Evolutionary conservation across 1,284 basidiomycete genomes (phyloP).

Genomic region (Boletus semigastroideus): DNA sequence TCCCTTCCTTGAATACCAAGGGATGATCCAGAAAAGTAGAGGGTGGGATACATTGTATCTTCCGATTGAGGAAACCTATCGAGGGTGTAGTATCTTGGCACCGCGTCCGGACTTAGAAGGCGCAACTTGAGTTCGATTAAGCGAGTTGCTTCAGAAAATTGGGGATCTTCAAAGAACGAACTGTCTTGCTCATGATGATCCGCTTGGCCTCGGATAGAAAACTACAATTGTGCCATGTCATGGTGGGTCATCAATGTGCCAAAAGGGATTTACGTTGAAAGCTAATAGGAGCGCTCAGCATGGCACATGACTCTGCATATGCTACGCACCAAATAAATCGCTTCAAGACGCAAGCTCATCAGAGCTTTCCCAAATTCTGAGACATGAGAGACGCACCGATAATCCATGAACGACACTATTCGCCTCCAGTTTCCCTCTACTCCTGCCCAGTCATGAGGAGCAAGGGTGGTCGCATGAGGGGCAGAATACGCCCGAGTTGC

Average conservation of each 20-base stretch:
- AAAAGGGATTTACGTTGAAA: conserved; percentile 53
- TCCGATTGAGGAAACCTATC: conserved; percentile 24
- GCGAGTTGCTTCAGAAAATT: conserved; percentile 62
- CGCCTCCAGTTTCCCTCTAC: conserved; percentile 68
- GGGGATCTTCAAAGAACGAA: conserved; percentile 53
- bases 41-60: conserved; percentile 41
- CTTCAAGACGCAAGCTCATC: conserved; percentile 28
- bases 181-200: conserved; percentile 35
- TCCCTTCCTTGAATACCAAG: conserved; percentile 45
- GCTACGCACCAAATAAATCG: conserved; percentile 54
- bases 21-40: conserved; percentile 56
- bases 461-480: conserved; percentile 36
- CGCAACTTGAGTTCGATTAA: conserved; percentile 58
- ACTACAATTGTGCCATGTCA: conserved; percentile 33
- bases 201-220: conserved; percentile 36
- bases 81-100: conserved; percentile 30
- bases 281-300: conserved; percentile 36
- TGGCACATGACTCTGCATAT: not conserved
- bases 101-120: conserved; percentile 37
- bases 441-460: conserved; percentile 62
- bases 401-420: conserved; percentile 74
- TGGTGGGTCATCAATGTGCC: not conserved
- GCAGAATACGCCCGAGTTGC: conserved; percentile 53
- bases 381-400: conserved; percentile 46
- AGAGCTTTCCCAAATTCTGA: not conserved